A percentile compares a stretch with the other conserved stretches of the same genome.
These are phyloP conservation scores for Collybia mongolica DNA, from an alignment of 768 basidiomycete species.

Conservation along the genomic window DNA sequence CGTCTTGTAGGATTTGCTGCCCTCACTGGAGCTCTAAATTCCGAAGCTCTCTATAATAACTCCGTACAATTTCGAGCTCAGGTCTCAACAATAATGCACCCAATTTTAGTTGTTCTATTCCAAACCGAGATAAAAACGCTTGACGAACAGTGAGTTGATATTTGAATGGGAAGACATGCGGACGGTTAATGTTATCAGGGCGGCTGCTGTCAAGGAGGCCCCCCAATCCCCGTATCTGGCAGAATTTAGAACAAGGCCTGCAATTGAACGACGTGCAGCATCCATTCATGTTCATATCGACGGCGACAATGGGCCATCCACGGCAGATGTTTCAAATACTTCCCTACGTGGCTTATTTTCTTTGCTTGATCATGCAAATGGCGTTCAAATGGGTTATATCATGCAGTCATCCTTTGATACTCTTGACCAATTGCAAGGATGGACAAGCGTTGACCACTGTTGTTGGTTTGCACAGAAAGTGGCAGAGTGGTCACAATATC, in stretches of 20 bases:
- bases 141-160: constrained; percentile 62
- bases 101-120: constrained; percentile 67
- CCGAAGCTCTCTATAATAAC: constrained; percentile 80
- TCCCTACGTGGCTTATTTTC: constrained; percentile 70
- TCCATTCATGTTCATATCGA: constrained; percentile 89
- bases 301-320: constrained; percentile 82
- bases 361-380: constrained; percentile 74
- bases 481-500: constrained; percentile 89
- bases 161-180: not conserved
- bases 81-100: constrained; percentile 65
- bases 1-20: constrained; percentile 86
- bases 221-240: constrained; percentile 77
- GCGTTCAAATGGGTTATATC: constrained; percentile 67
- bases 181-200: constrained; percentile 34
- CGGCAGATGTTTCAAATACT: constrained; percentile 71
- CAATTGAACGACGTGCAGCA: constrained; percentile 78
- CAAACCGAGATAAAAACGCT: constrained; percentile 58
- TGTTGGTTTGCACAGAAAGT: constrained; percentile 78
- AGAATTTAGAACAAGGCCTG: constrained; percentile 81
- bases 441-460: constrained; percentile 70
- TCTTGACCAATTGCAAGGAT: constrained; percentile 59
- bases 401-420: constrained; percentile 73
- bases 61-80: constrained; percentile 71
- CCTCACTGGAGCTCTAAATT: constrained; percentile 75
- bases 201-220: constrained; percentile 61